phyloP scores from a whole-genome alignment of 2,329 filamentous ascomycete species.

The Xylaria sp. region DNA sequence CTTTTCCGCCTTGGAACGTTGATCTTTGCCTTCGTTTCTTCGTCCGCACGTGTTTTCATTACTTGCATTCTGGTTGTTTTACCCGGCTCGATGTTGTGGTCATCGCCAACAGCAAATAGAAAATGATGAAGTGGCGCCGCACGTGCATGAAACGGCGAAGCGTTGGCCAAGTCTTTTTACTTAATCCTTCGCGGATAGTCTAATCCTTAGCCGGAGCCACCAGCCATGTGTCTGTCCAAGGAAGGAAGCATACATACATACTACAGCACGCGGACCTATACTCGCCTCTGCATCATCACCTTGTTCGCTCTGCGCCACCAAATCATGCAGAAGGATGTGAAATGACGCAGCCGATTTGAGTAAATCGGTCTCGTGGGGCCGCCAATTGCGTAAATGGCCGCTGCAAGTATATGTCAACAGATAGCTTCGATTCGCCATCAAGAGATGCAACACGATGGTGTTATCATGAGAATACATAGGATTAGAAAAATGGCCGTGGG shows the following conservation, averaged over 20 bases:
- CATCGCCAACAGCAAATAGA: conserved; percentile 20
- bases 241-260: background rate
- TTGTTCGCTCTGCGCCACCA: conserved; percentile 25
- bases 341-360: conserved; percentile 31
- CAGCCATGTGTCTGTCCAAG: conserved; percentile 7
- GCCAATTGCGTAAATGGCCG: background rate
- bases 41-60: background rate
- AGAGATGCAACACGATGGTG: conserved; percentile 8
- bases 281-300: conserved; percentile 19
- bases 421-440: conserved; percentile 5
- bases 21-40: conserved; percentile 6
- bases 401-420: conserved; percentile 25
- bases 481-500: conserved; percentile 1
- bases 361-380: conserved; percentile 15
- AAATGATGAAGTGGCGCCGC: conserved; percentile 31
- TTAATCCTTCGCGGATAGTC: background rate
- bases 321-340: conserved; percentile 8
- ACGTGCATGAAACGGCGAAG: conserved; percentile 23
- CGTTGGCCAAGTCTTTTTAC: conserved; percentile 8
- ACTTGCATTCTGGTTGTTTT: background rate
- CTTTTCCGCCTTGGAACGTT: conserved; percentile 10
- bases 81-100: background rate
- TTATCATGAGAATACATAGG: conserved; percentile 15
- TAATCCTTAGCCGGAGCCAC: background rate
- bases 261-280: conserved; percentile 8